Evolutionary conservation across 345 rosid species (phyloP).

Genomic region (Alliaria petiolata): DNA sequence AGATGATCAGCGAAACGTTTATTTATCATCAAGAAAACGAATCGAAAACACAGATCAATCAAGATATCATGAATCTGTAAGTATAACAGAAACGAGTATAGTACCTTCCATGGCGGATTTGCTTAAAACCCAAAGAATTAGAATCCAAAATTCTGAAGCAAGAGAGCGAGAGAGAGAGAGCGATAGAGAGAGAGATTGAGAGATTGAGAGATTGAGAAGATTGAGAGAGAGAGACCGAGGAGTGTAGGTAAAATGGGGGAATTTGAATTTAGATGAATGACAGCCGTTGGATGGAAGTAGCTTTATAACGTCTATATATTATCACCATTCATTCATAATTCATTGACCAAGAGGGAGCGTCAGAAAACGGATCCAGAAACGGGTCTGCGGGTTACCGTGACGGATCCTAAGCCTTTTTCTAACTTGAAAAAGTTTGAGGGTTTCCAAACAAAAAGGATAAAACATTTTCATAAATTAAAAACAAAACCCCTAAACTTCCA

Average conservation of each 20-base stretch:
- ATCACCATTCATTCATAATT: not conserved
- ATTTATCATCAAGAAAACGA: not conserved
- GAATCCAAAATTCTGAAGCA: not conserved
- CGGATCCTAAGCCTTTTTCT: not conserved
- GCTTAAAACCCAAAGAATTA: not conserved
- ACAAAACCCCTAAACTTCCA: not conserved
- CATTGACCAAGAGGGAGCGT: constrained; percentile 25
- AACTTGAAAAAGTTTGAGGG: not conserved
- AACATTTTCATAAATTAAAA: not conserved
- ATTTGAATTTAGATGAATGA: constrained; percentile 45
- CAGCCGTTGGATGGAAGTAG: constrained; percentile 47
- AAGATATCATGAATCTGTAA: not conserved
- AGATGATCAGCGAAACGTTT: not conserved
- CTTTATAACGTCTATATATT: constrained; percentile 51
- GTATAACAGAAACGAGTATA: not conserved
- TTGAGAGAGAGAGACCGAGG: constrained; percentile 1
- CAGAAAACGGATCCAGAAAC: not conserved
- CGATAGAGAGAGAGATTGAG: not conserved
- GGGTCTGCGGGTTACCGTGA: constrained; percentile 4
- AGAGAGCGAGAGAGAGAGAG: not conserved
- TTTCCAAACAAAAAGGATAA: not conserved
- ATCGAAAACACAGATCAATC: constrained; percentile 15
- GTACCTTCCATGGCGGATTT: constrained; percentile 38
- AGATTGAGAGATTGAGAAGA: not conserved
- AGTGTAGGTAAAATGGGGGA: constrained; percentile 15